Percentiles rank a stretch among this genome's conserved stretches.
These are phyloP conservation scores for Dinochytrium kinnereticum DNA, from an alignment of 371 early-diverging fungal species.

Conservation along the genomic window DNA sequence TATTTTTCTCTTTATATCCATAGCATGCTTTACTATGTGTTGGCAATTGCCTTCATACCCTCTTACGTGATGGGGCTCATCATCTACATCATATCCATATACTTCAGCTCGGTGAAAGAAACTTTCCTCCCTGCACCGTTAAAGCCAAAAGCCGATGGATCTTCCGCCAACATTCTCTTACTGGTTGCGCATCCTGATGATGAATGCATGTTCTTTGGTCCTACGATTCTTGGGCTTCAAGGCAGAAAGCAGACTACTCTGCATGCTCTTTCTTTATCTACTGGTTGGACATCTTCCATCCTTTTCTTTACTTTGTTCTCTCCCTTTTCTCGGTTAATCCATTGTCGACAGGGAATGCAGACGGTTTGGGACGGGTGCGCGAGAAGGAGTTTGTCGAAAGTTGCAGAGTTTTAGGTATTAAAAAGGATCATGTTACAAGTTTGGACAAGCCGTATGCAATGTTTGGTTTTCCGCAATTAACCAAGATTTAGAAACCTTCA, in stretches of 20 bases:
- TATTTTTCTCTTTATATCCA: no score
- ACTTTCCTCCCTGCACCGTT: conserved; percentile 2
- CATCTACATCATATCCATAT: neutral
- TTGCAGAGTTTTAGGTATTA: conserved; percentile 71
- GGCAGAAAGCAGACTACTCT: conserved; percentile 39
- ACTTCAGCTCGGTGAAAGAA: neutral
- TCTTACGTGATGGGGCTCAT: conserved; percentile 14
- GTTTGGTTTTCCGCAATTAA: no score
- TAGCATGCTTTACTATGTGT: neutral
- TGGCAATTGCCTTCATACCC: conserved; percentile 2
- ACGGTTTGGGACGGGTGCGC: conserved; percentile 77
- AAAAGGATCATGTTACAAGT: conserved; percentile 61
- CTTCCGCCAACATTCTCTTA: conserved; percentile 57
- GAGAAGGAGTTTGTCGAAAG: conserved; percentile 77
- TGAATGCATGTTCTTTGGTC: conserved; percentile 99
- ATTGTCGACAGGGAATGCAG: conserved; percentile 68
- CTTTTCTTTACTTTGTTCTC: no score
- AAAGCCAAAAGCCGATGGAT: neutral
- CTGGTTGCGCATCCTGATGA: conserved; percentile 99
- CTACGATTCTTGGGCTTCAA: conserved; percentile 70
- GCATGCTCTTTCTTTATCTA: conserved; percentile 84
- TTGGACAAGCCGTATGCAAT: conserved; percentile 73
- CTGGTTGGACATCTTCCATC: conserved; percentile 57
- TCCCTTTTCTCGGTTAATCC: no score
- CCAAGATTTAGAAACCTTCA: conserved; percentile 70